Percentiles rank a stretch among this genome's conserved stretches.
Conservation (phyloP, 78 protist genomes). For the Dictyostelium intermedium region DNA sequence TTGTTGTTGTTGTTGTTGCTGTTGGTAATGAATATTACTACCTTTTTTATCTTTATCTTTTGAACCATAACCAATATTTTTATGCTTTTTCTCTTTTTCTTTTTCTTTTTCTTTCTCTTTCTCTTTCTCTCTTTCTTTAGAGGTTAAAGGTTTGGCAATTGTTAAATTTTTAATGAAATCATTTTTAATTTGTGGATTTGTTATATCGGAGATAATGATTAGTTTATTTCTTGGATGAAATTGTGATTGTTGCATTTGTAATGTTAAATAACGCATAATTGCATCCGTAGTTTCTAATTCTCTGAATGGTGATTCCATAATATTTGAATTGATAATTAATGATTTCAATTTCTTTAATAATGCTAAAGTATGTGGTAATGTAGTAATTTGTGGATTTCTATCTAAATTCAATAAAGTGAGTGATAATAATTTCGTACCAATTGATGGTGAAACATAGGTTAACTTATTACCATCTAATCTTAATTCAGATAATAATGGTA, state of each 20-base stretch:
- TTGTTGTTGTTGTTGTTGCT: not conserved
- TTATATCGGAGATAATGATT: slow-evolving; percentile 25
- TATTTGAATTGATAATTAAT: not conserved
- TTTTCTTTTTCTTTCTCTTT: not conserved
- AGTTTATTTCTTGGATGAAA: slow-evolving; percentile 60
- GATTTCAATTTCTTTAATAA: not conserved
- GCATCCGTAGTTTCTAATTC: slow-evolving; percentile 30
- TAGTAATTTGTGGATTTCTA: slow-evolving; percentile 1
- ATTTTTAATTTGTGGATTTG: slow-evolving; percentile 29
- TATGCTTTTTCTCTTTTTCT: not conserved
- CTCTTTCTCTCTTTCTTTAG: not conserved
- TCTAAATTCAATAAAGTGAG: not conserved
- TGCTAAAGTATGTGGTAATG: slow-evolving; percentile 53
- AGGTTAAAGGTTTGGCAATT: not conserved
- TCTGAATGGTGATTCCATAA: slow-evolving; percentile 32
- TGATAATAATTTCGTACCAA: not conserved
- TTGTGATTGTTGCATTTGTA: slow-evolving; percentile 2
- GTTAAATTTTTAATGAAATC: slow-evolving; percentile 47
- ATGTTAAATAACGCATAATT: slow-evolving; percentile 1
- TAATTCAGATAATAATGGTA: slow-evolving; percentile 20
- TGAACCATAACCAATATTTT: not conserved
- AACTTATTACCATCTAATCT: slow-evolving; percentile 49
- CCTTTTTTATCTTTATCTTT: not conserved
- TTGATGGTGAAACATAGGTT: slow-evolving; percentile 52
- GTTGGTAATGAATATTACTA: not conserved